A percentile compares a stretch with the other conserved stretches of the same genome.
Evolutionary conservation across 1,139 yeast genomes (phyloP).

Genomic region (Saccharomyces hybrid): DNA sequence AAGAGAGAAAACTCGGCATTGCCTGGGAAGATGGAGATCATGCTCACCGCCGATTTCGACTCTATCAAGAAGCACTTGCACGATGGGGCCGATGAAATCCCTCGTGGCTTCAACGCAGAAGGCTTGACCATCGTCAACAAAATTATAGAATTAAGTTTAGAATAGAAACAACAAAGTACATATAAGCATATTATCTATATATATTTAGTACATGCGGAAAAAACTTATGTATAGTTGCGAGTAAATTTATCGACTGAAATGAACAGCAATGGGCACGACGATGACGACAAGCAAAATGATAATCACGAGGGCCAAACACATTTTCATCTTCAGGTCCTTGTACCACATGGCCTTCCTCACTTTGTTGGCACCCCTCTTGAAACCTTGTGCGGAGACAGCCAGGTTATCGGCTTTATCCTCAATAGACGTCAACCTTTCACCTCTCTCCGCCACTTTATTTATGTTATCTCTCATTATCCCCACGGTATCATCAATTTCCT

Average conservation of each 20-base stretch:
- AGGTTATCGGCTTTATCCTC: slow-evolving; percentile 92
- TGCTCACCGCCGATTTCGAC: neutral
- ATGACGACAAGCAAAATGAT: slow-evolving; percentile 79
- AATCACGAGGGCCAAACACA: slow-evolving; percentile 76
- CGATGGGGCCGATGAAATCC: neutral
- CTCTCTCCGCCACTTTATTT: slow-evolving; percentile 88
- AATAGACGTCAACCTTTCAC: slow-evolving; percentile 85
- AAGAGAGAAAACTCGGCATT: neutral
- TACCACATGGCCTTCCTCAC: slow-evolving; percentile 99
- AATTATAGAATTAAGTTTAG: neutral
- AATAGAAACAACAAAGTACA: neutral
- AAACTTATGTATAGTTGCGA: neutral
- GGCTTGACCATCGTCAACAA: neutral
- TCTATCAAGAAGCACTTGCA: neutral
- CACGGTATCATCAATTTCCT: slow-evolving; percentile 89
- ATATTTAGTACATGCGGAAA: neutral
- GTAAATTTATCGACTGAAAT: slow-evolving; percentile 43
- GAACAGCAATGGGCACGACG: slow-evolving; percentile 90
- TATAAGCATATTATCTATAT: neutral
- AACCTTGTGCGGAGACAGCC: slow-evolving; percentile 90
- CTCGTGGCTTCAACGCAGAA: neutral
- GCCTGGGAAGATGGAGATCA: slow-evolving; percentile 1
- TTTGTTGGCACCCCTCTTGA: slow-evolving; percentile 93
- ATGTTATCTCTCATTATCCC: slow-evolving; percentile 97
- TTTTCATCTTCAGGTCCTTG: slow-evolving; percentile 94